A percentile compares a stretch with the other conserved stretches of the same genome.
Evolutionary conservation across 2,329 filamentous ascomycete species (phyloP).

Genomic region (Penicillium sp.): DNA sequence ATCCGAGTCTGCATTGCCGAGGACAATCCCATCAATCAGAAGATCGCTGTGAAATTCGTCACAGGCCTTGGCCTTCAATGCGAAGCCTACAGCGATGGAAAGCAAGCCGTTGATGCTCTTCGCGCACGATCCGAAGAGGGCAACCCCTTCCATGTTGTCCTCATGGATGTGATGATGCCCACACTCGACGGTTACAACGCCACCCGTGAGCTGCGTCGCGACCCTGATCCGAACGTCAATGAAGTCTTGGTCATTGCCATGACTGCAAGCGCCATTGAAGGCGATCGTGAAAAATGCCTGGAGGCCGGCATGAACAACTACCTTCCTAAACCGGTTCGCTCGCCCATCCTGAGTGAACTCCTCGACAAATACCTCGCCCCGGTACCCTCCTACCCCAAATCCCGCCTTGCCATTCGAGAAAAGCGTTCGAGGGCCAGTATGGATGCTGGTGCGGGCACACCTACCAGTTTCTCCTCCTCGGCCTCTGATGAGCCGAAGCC

Average conservation of each 20-base stretch:
- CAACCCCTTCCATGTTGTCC: constrained; percentile 80
- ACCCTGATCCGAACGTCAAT: constrained; percentile 73
- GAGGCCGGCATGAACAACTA: constrained; percentile 98
- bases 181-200: constrained; percentile 91
- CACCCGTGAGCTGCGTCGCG: constrained; percentile 77
- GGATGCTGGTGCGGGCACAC: constrained; percentile 26
- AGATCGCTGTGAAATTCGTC: constrained; percentile 89
- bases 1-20: constrained; percentile 91
- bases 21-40: constrained; percentile 92
- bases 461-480: constrained; percentile 29
- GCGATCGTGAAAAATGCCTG: constrained; percentile 92
- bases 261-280: constrained; percentile 93
- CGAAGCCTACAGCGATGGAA: constrained; percentile 86
- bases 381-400: constrained; percentile 39
- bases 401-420: constrained; percentile 33
- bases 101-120: constrained; percentile 85
- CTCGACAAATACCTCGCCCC: constrained; percentile 67
- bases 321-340: constrained; percentile 90
- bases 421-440: constrained; percentile 30
- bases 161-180: constrained; percentile 98
- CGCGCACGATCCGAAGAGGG: constrained; percentile 69
- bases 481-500: constrained; percentile 27
- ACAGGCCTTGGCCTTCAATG: constrained; percentile 82
- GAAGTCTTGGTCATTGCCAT: constrained; percentile 93
- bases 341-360: constrained; percentile 82